Evolutionary conservation across 2,329 filamentous ascomycete species (phyloP), one percentile per base, ranked within the genome.

Genomic region (Phyllosticta ampelicida): DNA sequence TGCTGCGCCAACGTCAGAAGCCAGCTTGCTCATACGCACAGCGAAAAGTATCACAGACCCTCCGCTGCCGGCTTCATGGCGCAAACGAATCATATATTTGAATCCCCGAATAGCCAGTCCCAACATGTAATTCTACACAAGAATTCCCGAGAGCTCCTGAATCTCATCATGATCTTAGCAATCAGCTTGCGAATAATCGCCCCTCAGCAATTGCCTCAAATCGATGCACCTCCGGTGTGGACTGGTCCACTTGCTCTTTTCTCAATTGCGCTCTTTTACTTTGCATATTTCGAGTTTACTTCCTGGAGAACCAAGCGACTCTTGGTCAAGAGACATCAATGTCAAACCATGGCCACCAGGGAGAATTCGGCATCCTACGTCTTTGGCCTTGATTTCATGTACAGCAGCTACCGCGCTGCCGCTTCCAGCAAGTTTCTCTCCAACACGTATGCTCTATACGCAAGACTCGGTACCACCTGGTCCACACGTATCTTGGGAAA

Each of bases 331-430:
- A 66, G 71, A 48, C 71, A 79, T 65, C 77, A 77, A 53, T 81
- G 79, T 65, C 69, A 77, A 53, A 72, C 73, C 9, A 71, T 74
- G 19, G 64, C 69, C 16, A 64, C 68, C 2, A 58, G 62, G 5
- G 78, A 74, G 60, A 78, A 78, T 3, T 77, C 82, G 67, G 74
- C 21, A 3, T 29, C 2, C 20, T 13, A 74, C 28, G 29, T 85
- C 58, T 69, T 83, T 2, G 82, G 81, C 2, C 62, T 78, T 19
- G 80, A 84, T 65, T 65, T 77, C 48, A 71, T 82, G 60, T 62
- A 69, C 48, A 62, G 69, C 21, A 74, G 75, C 59, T 57, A 74
- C 21, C 65, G 18, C 8, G 53, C 28, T n/a, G 36, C 19, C 53
- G 53, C 19, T 23, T 54, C 36, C 20, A 54, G 18, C 11, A 44